Base-by-base conservation (phyloP, 2,329 filamentous ascomycete genomes). In the Coniochaeta hoffmannii region DNA sequence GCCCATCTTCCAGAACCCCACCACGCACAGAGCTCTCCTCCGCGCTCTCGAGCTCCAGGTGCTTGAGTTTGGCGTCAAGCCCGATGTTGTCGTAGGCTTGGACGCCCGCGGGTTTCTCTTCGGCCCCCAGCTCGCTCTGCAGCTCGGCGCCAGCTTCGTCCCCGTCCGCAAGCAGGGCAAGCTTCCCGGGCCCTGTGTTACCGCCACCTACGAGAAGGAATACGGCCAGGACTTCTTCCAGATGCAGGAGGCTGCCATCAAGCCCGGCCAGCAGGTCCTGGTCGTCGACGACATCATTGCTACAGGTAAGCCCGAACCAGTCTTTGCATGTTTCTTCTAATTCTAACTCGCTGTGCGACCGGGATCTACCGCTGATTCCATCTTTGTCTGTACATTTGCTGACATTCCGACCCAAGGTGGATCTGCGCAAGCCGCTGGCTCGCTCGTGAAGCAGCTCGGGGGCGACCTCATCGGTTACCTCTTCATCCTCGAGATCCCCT, bases 241-340 rank as follows among this genome's bases (percentile, higher is more conserved):
- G 80, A 95, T 99, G 78, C 94, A 99, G 78, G 77, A 82, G 62
- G 91, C 88, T 71, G 87, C 87, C 46, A 86, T 99, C 66, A 86
- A 88, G 75, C 80, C 83, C 53, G 92, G 92, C 34, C 90, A 96
- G 76, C 92, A 87, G 71, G 93, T 96, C 56, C 77, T 99, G 59
- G 82, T 99, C 62, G 91, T 99, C 31, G 94, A 99, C 72, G 94
- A 99, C 71, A 96, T 99, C 68, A 97, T 99, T 76, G 94, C 94
- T 56, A 99, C 94, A 61, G 93, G 93, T 96, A 79, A 71, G 50
- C 38, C 30, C 46, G 32, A 22, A n/a, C n/a, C n/a, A n/a, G n/a
- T n/a, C n/a, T n/a, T n/a, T n/a, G n/a, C n/a, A n/a, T n/a, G n/a
- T n/a, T n/a, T n/a, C n/a, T n/a, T n/a, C n/a, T n/a, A n/a, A n/a